Evolutionary conservation across 495 filamentous ascomycete species (phyloP).

Genomic region (Penicillium argentinense): DNA sequence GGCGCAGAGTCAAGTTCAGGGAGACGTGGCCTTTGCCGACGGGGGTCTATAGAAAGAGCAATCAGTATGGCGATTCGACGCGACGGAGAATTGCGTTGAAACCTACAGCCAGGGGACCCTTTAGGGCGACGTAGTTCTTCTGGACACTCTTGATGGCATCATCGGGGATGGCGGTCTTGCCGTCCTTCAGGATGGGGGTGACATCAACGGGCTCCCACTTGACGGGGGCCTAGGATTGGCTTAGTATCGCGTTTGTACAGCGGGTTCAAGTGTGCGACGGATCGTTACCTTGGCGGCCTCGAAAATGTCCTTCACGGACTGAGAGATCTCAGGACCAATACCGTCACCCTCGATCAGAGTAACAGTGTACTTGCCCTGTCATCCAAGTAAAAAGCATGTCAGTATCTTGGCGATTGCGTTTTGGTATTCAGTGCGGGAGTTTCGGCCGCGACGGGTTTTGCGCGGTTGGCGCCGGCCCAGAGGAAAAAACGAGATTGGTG

Average conservation of each 20-base stretch:
- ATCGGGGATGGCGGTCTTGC: constrained; percentile 87
- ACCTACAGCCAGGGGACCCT: constrained; percentile 93
- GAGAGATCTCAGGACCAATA: constrained; percentile 96
- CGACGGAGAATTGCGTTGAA: background rate
- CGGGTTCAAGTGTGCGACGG: constrained; percentile 11
- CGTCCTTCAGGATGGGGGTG: constrained; percentile 86
- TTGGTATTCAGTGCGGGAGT: background rate
- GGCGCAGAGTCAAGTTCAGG: constrained; percentile 95
- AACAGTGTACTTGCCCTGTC: constrained; percentile 88
- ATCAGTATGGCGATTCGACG: constrained; percentile 19
- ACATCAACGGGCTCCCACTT: constrained; percentile 98
- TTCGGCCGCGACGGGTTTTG: constrained; percentile 3
- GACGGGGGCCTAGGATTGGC: constrained; percentile 73
- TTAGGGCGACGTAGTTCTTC: constrained; percentile 92
- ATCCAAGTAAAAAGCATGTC: constrained; percentile 9
- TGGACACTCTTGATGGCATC: constrained; percentile 87
- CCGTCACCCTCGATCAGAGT: constrained; percentile 98
- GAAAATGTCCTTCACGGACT: constrained; percentile 98
- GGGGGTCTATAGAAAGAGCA: constrained; percentile 64
- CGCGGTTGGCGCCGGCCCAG: constrained; percentile 25
- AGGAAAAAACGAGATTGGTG: constrained; percentile 21
- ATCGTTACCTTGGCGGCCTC: constrained; percentile 78
- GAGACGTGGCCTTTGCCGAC: constrained; percentile 99
- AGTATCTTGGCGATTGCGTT: constrained; percentile 9
- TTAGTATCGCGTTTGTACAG: constrained; percentile 22